Evolutionary conservation across 2,329 filamentous ascomycete species (phyloP).

Genomic region (Claviceps capensis): DNA sequence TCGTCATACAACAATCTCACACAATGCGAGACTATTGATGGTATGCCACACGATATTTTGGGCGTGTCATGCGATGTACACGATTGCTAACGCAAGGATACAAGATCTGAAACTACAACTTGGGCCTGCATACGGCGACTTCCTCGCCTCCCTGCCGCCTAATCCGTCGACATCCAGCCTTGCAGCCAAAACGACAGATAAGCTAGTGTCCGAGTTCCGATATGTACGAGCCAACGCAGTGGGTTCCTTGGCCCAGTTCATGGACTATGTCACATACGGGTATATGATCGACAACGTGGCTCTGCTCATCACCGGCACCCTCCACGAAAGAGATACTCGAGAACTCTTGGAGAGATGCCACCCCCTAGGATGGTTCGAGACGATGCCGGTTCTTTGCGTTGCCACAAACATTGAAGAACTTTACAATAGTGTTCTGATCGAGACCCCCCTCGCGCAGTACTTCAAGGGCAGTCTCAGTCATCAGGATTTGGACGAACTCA

Average conservation of each 20-base stretch:
- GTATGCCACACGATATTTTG: slow-evolving; percentile 27
- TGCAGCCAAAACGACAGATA: slow-evolving; percentile 91
- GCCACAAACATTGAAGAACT: slow-evolving; percentile 97
- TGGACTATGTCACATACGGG: slow-evolving; percentile 96
- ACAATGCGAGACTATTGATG: slow-evolving; percentile 95
- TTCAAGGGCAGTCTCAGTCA: slow-evolving; percentile 96
- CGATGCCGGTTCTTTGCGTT: slow-evolving; percentile 93
- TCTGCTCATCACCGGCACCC: slow-evolving; percentile 89
- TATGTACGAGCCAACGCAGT: slow-evolving; percentile 91
- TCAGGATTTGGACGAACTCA: slow-evolving; percentile 94
- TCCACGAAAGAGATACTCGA: slow-evolving; percentile 92
- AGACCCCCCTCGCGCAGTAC: slow-evolving; percentile 89
- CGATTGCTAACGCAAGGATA: not conserved
- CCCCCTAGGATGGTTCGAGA: slow-evolving; percentile 96
- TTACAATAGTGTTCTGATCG: slow-evolving; percentile 94
- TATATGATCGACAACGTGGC: slow-evolving; percentile 99
- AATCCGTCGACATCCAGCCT: slow-evolving; percentile 95
- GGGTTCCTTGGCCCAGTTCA: slow-evolving; percentile 82
- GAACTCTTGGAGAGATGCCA: slow-evolving; percentile 94
- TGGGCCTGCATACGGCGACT: slow-evolving; percentile 91
- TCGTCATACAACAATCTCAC: slow-evolving; percentile 91
- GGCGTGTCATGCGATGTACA: not conserved
- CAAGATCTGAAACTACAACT: slow-evolving; percentile 96
- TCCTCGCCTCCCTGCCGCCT: slow-evolving; percentile 81
- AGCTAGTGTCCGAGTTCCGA: slow-evolving; percentile 92